Evolutionary conservation across 495 filamentous ascomycete species (phyloP).

Genomic region (Chlorociboria aeruginascens): DNA sequence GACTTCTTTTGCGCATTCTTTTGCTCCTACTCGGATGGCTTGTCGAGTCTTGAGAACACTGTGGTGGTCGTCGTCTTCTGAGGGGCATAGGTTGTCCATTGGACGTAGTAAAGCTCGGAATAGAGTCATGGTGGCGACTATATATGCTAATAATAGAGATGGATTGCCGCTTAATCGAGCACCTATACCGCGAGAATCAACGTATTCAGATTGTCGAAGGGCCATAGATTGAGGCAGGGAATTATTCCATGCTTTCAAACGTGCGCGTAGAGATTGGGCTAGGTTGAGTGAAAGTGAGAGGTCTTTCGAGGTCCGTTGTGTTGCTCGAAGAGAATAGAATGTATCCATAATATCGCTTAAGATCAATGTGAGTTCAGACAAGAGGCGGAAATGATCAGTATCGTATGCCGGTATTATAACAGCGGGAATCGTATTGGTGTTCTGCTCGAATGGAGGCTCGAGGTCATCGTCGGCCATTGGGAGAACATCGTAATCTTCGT

Average conservation of each 20-base stretch:
- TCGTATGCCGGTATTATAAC: slow-evolving; percentile 14
- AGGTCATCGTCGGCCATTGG: slow-evolving; percentile 13
- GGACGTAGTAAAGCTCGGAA: slow-evolving; percentile 17
- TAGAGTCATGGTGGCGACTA: slow-evolving; percentile 19
- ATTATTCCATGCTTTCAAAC: slow-evolving; percentile 18
- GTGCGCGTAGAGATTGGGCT: slow-evolving; percentile 10
- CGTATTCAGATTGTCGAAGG: slow-evolving; percentile 9
- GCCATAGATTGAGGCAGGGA: slow-evolving; percentile 11
- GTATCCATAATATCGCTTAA: slow-evolving; percentile 20
- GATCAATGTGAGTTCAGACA: slow-evolving; percentile 18
- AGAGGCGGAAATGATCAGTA: slow-evolving; percentile 14
- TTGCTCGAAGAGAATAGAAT: slow-evolving; percentile 17
- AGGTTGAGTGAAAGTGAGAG: slow-evolving; percentile 16
- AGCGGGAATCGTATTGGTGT: slow-evolving; percentile 8
- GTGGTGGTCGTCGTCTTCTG: slow-evolving; percentile 15
- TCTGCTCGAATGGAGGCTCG: slow-evolving; percentile 8
- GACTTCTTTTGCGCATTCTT: slow-evolving; percentile 19
- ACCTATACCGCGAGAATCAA: slow-evolving; percentile 11
- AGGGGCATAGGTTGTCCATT: slow-evolving; percentile 13
- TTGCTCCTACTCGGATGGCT: slow-evolving; percentile 11
- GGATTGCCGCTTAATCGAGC: slow-evolving; percentile 13
- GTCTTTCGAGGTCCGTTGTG: slow-evolving; percentile 15
- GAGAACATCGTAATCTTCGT: slow-evolving; percentile 16
- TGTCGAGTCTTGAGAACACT: slow-evolving; percentile 9
- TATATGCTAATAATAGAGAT: slow-evolving; percentile 16